phyloP scores from a whole-genome alignment of 1,139 yeast species.

The Debaryomycetaceae sp. region DNA sequence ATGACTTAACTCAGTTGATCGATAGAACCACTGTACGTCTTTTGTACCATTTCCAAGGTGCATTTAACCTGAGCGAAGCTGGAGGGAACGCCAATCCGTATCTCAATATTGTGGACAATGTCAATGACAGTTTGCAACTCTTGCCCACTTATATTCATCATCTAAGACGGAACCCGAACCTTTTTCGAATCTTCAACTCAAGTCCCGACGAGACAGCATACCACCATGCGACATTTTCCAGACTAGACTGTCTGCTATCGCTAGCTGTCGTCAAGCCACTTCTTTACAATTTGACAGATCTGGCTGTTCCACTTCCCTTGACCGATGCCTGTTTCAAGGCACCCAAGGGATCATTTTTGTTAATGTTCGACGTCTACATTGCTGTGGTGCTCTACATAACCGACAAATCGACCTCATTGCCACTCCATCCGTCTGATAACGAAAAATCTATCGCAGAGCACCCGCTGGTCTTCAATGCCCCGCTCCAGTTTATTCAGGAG shows the following conservation, averaged over 20 bases:
- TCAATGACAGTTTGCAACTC: slow-evolving; percentile 23
- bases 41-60: slow-evolving; percentile 31
- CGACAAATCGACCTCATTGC: slow-evolving; percentile 13
- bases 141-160: slow-evolving; percentile 29
- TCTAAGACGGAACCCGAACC: slow-evolving; percentile 32
- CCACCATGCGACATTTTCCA: slow-evolving; percentile 31
- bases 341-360: slow-evolving; percentile 14
- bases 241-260: slow-evolving; percentile 15
- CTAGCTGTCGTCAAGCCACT: slow-evolving; percentile 26
- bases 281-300: slow-evolving; percentile 14
- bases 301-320: slow-evolving; percentile 12
- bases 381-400: slow-evolving; percentile 21
- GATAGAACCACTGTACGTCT: slow-evolving; percentile 27
- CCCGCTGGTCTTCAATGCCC: not conserved
- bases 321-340: slow-evolving; percentile 16
- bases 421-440: slow-evolving; percentile 34
- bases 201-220: slow-evolving; percentile 45
- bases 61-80: slow-evolving; percentile 11
- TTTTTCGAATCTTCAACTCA: slow-evolving; percentile 35
- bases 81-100: slow-evolving; percentile 20
- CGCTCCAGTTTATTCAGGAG: not conserved
- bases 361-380: slow-evolving; percentile 31
- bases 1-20: slow-evolving; percentile 20
- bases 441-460: slow-evolving; percentile 15
- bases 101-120: slow-evolving; percentile 6